Evolutionary conservation across 2,329 filamentous ascomycete genomes (phyloP).

Genomic region (Aspergillus sp.): DNA sequence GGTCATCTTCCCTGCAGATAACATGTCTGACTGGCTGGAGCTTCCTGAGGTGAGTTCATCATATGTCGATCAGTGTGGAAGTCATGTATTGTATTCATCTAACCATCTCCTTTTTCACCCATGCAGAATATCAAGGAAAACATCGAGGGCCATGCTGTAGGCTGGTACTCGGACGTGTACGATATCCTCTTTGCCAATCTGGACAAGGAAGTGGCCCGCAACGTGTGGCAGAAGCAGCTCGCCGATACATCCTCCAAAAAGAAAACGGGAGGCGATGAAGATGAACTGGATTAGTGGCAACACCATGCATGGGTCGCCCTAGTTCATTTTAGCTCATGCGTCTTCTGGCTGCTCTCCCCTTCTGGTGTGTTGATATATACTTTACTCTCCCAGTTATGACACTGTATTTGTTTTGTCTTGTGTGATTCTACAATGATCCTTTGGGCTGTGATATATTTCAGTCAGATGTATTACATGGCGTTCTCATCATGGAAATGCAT

Average conservation of each 20-base stretch:
- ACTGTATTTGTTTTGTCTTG: slow-evolving; percentile 1
- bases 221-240: slow-evolving; percentile 59
- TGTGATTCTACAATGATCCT: slow-evolving; percentile 1
- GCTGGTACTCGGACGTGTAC: slow-evolving; percentile 93
- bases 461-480: slow-evolving; percentile 21
- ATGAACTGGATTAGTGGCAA: slow-evolving; percentile 18
- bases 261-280: slow-evolving; percentile 23
- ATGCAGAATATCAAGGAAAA: slow-evolving; percentile 92
- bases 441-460: slow-evolving; percentile 9
- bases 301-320: neutral
- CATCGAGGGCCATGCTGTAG: slow-evolving; percentile 81
- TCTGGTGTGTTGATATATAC: slow-evolving; percentile 12
- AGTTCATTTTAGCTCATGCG: neutral
- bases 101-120: slow-evolving; percentile 3
- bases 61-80: no score
- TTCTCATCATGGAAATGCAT: slow-evolving; percentile 27
- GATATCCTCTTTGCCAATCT: slow-evolving; percentile 78
- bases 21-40: slow-evolving; percentile 94
- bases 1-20: slow-evolving; percentile 91
- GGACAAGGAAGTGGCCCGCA: slow-evolving; percentile 64
- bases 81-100: slow-evolving; percentile 9
- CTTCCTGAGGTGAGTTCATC: slow-evolving; percentile 72
- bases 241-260: slow-evolving; percentile 50
- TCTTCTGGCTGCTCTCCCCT: neutral
- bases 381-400: slow-evolving; percentile 1